phyloP scores from a whole-genome alignment of 306 rosid species.

The Castanea sativa region DNA sequence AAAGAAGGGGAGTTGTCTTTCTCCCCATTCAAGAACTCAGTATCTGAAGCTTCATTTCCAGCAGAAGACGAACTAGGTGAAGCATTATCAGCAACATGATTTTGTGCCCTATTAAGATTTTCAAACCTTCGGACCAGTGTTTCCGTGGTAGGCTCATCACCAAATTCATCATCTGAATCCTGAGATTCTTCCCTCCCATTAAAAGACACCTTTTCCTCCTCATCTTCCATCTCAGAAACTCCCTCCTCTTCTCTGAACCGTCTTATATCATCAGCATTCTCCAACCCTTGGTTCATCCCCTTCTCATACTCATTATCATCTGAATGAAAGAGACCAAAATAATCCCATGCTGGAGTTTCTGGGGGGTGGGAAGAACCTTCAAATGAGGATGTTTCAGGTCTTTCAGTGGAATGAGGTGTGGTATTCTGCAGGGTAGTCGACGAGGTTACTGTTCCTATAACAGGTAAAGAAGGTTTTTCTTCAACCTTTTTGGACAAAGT shows the following conservation, averaged over 20 bases:
- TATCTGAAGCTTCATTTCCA: constrained; percentile 49
- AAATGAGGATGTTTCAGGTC: constrained; percentile 38
- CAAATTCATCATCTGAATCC: constrained; percentile 83
- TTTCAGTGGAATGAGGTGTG: constrained; percentile 36
- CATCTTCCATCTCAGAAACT: constrained; percentile 70
- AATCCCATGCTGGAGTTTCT: constrained; percentile 82
- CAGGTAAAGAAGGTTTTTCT: constrained; percentile 58
- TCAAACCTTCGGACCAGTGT: constrained; percentile 70
- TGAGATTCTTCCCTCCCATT: constrained; percentile 53
- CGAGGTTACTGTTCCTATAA: constrained; percentile 62
- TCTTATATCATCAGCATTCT: constrained; percentile 44
- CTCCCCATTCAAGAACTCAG: constrained; percentile 48
- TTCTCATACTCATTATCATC: constrained; percentile 63
- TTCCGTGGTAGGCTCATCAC: constrained; percentile 63
- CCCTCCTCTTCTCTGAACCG: constrained; percentile 64
- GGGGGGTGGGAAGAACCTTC: constrained; percentile 58
- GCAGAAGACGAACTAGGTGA: constrained; percentile 35
- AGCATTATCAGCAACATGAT: constrained; percentile 40
- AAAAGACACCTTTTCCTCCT: constrained; percentile 57
- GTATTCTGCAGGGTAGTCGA: constrained; percentile 41
- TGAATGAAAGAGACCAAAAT: constrained; percentile 75
- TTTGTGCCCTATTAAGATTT: constrained; percentile 61
- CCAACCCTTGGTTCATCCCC: constrained; percentile 38
- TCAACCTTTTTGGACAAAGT: constrained; percentile 54
- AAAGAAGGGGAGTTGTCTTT: constrained; percentile 46